Evolutionary conservation across 1,284 basidiomycete genomes (phyloP), one percentile per base, ranked within the genome.

Genomic region (Apiotrichum veenhuisii): DNA sequence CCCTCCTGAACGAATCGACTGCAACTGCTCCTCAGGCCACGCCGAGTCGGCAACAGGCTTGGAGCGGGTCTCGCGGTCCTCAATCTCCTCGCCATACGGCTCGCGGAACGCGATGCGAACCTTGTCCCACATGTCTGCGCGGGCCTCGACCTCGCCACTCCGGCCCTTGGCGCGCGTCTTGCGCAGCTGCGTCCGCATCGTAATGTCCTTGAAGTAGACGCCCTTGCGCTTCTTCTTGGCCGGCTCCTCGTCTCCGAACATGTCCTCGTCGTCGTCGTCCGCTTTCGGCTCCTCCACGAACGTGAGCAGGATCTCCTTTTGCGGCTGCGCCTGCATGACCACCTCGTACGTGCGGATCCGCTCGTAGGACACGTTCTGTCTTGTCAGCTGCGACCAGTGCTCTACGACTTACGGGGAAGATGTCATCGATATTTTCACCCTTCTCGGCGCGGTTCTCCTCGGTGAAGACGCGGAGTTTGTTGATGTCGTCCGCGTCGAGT

Each of bases 201-300:
- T 85, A 58, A 93, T 88, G 68, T 87, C 86, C 76, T 91, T 91
- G 80, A 90, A 92, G 73, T 89, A 91, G 0, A 86, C 91, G 18
- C 87, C 89, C 65, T 84, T 84, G 36, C 74, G 74, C 56, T 81
- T 67, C 62, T 75, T 76, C 34, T 52, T 59, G 12, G 63, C 50
- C 4, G 50, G 59, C 38, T 58, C 51, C 22, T 51, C 53, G 30
- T 55, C 58, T 23, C 54, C 54, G 22, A 56, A 56, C 54, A 56
- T 56, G 43, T 56, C 48, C 26, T 56, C 54, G 20, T 44, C 20
- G 23, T 56, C 54, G 10, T 56, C 54, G 23, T 27, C 20, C 23
- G 30, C 49, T 8, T 22, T n/a, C 42, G 44, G 46, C 26, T 72
- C 71, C 27, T 85, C 83, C 68, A 88, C 84, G 48, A 92, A 78